A percentile compares a stretch with the other conserved stretches of the same genome.
Evolutionary conservation across 352 stramenopile genomes (phyloP).

Genomic region (Pythium rhizo-oryzae): DNA sequence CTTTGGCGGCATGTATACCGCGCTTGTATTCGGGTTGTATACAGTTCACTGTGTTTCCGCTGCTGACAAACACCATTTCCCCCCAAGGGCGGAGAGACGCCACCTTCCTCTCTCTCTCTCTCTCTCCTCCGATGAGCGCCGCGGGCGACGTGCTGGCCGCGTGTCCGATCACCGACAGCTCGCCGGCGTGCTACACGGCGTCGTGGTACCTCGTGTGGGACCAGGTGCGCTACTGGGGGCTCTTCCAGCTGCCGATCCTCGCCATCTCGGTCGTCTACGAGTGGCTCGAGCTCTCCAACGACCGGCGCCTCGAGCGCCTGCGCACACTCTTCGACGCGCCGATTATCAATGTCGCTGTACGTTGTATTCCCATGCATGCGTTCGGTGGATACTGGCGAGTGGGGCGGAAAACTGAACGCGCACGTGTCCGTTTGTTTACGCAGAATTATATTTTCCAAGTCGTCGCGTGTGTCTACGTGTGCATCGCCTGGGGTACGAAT

Average conservation of each 20-base stretch:
- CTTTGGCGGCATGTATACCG: conserved; percentile 14
- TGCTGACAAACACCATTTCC: background rate
- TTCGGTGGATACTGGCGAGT: background rate
- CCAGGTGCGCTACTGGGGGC: conserved; percentile 79
- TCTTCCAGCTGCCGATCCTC: conserved; percentile 73
- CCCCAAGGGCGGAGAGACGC: background rate
- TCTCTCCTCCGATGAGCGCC: conserved; percentile 1
- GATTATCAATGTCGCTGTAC: conserved; percentile 65
- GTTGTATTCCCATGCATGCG: conserved; percentile 6
- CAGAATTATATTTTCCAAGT: conserved; percentile 85
- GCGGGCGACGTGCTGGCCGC: conserved; percentile 19
- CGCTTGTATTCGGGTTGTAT: background rate
- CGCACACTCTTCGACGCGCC: conserved; percentile 71
- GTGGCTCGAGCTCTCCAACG: conserved; percentile 76
- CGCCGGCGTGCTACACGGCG: conserved; percentile 69
- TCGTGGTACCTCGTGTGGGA: conserved; percentile 84
- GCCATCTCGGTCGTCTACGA: conserved; percentile 76
- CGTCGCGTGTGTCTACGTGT: conserved; percentile 77
- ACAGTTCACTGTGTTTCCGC: background rate
- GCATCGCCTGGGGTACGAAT: conserved; percentile 81
- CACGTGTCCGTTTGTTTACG: background rate
- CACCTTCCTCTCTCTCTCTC: background rate
- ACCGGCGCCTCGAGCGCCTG: conserved; percentile 65
- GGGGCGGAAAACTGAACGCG: background rate
- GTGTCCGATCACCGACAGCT: conserved; percentile 63